Percentiles rank a stretch among this genome's conserved stretches.
These are phyloP conservation scores for Pistacia integerrima DNA, from an alignment of 345 rosid species.

Conservation along the genomic window DNA sequence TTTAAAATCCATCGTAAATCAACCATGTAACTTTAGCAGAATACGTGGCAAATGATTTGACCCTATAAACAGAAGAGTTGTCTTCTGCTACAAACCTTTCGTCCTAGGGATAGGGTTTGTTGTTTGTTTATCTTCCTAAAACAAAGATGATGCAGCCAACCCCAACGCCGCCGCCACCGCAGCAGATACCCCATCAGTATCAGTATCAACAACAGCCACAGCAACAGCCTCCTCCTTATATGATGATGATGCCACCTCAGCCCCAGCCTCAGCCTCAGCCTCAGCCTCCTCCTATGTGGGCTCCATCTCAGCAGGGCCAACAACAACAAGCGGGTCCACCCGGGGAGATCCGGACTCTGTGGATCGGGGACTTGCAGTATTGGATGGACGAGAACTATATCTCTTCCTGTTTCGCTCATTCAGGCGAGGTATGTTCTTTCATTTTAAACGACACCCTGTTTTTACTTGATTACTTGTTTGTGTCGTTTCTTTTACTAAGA, in stretches of 20 bases:
- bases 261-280: slow-evolving; percentile 27
- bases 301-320: neutral
- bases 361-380: slow-evolving; percentile 62
- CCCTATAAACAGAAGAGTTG: neutral
- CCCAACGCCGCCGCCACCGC: slow-evolving; percentile 39
- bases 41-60: neutral
- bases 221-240: slow-evolving; percentile 47
- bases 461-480: neutral
- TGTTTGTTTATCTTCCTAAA: neutral
- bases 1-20: neutral
- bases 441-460: neutral
- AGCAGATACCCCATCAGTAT: slow-evolving; percentile 43
- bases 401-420: too few species aligned
- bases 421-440: slow-evolving; percentile 33
- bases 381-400: too few species aligned
- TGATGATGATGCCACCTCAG: slow-evolving; percentile 45
- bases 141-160: slow-evolving; percentile 66
- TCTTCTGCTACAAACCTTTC: slow-evolving; percentile 16
- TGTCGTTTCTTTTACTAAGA: neutral
- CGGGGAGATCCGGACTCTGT: slow-evolving; percentile 88
- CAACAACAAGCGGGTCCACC: slow-evolving; percentile 39
- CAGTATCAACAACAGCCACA: slow-evolving; percentile 48
- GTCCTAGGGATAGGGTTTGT: slow-evolving; percentile 41
- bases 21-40: neutral
- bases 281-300: slow-evolving; percentile 68